These are phyloP conservation scores for Fusarium chuoi DNA, from an alignment of 2,329 filamentous ascomycete species.

Conservation along the genomic window DNA sequence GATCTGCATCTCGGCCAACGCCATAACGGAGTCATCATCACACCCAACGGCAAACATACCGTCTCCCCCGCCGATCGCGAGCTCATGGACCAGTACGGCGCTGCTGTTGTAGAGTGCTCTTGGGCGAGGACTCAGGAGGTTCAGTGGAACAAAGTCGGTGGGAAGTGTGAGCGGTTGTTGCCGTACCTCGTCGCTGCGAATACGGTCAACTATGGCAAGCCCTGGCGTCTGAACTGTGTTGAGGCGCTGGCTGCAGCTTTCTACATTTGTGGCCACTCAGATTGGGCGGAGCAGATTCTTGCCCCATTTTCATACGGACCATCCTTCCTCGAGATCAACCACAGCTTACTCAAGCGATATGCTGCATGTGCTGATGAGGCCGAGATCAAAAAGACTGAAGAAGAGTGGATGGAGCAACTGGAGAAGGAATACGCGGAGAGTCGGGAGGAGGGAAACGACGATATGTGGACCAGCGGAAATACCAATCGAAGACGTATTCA, in stretches of 20 bases:
- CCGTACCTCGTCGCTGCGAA: constrained; percentile 98
- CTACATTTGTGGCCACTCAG: constrained; percentile 87
- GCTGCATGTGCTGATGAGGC: constrained; percentile 84
- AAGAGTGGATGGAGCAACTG: constrained; percentile 87
- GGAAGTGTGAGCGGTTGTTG: constrained; percentile 88
- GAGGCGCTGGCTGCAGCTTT: constrained; percentile 95
- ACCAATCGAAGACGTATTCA: constrained; percentile 73
- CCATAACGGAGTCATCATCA: constrained; percentile 91
- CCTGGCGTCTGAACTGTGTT: constrained; percentile 94
- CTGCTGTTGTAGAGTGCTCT: constrained; percentile 95
- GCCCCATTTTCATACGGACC: constrained; percentile 88
- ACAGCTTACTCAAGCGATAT: constrained; percentile 82
- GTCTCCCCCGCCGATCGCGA: constrained; percentile 85
- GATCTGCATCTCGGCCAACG: constrained; percentile 92
- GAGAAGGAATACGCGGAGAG: constrained; percentile 90
- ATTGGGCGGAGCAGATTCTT: constrained; percentile 89
- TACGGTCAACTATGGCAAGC: constrained; percentile 95
- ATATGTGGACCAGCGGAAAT: constrained; percentile 93
- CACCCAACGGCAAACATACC: constrained; percentile 89
- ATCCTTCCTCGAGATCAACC: constrained; percentile 92
- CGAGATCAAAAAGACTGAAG: constrained; percentile 84
- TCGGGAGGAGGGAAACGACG: constrained; percentile 74
- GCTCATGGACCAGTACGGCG: constrained; percentile 86
- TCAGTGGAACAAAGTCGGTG: constrained; percentile 90
- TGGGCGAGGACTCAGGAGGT: constrained; percentile 95